Base-by-base conservation (phyloP, 495 filamentous ascomycete species). In the Apiosordaria backusii region DNA sequence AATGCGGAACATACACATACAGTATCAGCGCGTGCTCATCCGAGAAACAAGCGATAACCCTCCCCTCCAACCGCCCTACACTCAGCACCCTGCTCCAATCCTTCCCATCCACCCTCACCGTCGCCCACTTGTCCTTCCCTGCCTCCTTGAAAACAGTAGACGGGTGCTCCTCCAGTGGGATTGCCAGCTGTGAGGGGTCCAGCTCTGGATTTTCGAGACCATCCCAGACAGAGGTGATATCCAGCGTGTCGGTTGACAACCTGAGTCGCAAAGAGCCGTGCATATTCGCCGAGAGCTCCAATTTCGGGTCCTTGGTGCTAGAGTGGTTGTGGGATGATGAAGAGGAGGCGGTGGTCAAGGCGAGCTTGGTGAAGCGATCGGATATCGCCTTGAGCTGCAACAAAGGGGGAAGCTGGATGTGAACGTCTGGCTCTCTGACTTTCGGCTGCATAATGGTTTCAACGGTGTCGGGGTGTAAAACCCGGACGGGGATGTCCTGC, bases 401-500 rank as follows among this genome's bases (percentile, higher is more conserved):
- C 3, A 99, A 79, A 0, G 89, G 86, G 0, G 95, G 95, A 0
- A 99, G 86, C 45, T 91, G 85, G 76, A 99, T 94, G 78, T 98
- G 90, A 1, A 97, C 93, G 73, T 99, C 94, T 53, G 94, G 92
- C 71, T 97, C 93, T 23, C 92, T 88, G 61, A 92, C 92, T 62
- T 86, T 87, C 16, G 95, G 95, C 77, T 99, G 93, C 76, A 93
- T 91, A 50, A 97, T 88, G 16, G 86, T 89, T 63, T 92, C 90
- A 1, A 99, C 92, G 0, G 87, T 88, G 19, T 86, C 84, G 1
- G 90, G 85, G 68, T 89, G 88, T 4, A 99, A 85, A 4, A 99
- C 92, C 4, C 92, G 87, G 60, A 97, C 87, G n/a, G 96, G 95
- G 25, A 98, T 86, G 76, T 97, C 92, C 72, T 99, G 96, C n/a